Conservation (phyloP, 306 rosid species). For the Fagus crenata region DNA sequence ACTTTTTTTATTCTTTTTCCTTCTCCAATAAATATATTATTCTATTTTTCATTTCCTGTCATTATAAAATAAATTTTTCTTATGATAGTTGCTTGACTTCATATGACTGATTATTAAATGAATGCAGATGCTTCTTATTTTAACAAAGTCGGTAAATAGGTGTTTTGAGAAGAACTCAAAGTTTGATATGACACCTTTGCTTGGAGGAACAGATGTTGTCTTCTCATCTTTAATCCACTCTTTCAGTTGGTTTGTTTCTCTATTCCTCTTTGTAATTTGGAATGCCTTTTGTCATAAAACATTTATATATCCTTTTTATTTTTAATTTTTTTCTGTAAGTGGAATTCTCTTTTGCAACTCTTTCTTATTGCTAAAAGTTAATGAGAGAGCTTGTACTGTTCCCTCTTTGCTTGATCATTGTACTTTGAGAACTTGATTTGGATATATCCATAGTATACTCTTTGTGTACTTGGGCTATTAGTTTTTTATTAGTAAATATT, state of each 20-base stretch:
- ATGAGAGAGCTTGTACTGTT: not conserved
- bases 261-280: constrained; percentile 27
- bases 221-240: constrained; percentile 96
- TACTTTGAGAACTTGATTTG: no score
- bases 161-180: constrained; percentile 98
- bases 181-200: constrained; percentile 96
- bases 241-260: constrained; percentile 85
- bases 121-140: constrained; percentile 90
- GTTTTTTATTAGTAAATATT: no score
- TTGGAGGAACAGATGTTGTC: constrained; percentile 95
- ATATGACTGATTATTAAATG: constrained; percentile 27
- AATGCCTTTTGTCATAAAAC: not conserved
- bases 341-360: constrained; percentile 3
- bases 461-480: no score
- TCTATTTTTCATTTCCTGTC: not conserved
- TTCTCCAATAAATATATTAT: not conserved
- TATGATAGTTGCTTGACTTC: constrained; percentile 29
- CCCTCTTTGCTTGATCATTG: no score
- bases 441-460: no score
- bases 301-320: not conserved
- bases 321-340: constrained; percentile 10
- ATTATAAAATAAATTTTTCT: constrained; percentile 8
- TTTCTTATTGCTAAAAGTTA: not conserved
- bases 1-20: no score
- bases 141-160: constrained; percentile 86